Percentiles rank a stretch among this genome's conserved stretches.
Conservation (phyloP, 805 yeast species). For the Candida peoriensis region DNA sequence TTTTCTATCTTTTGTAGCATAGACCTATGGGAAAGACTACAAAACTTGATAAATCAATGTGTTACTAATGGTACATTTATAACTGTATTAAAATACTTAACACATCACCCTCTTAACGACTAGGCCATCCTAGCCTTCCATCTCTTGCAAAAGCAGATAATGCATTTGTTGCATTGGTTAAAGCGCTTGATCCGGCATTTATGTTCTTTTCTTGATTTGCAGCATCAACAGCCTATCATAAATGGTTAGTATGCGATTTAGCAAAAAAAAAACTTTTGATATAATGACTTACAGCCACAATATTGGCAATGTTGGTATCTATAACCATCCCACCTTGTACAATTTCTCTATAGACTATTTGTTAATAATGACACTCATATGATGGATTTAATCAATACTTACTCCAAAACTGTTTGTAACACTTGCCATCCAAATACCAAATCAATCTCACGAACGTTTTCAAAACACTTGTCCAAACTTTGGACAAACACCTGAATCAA, state of each 20-base stretch:
- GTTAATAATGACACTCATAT: constrained; percentile 3
- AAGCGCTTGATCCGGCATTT: constrained; percentile 23
- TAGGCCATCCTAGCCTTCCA: constrained; percentile 25
- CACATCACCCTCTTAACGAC: constrained; percentile 16
- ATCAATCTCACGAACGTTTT: constrained; percentile 92
- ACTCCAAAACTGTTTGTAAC: constrained; percentile 77
- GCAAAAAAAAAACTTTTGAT: background rate
- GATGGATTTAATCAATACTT: constrained; percentile 4
- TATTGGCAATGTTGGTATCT: constrained; percentile 78
- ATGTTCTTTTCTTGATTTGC: constrained; percentile 31
- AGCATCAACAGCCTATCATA: constrained; percentile 61
- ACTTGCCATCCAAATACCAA: constrained; percentile 99
- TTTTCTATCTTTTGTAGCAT: too few species aligned
- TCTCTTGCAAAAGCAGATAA: constrained; percentile 23
- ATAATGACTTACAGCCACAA: constrained; percentile 52
- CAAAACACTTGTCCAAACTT: constrained; percentile 86
- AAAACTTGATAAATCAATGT: too few species aligned
- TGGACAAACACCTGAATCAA: constrained; percentile 96
- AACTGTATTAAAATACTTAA: too few species aligned
- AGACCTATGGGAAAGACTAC: too few species aligned
- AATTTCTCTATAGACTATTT: constrained; percentile 46
- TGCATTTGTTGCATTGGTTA: constrained; percentile 26
- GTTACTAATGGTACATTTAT: too few species aligned
- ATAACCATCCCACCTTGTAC: constrained; percentile 98
- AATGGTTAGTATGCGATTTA: constrained; percentile 3